Percentiles rank a stretch among this genome's conserved stretches.
phyloP scores from a whole-genome alignment of 768 basidiomycete species.

The Candolleomyces eurysporus region DNA sequence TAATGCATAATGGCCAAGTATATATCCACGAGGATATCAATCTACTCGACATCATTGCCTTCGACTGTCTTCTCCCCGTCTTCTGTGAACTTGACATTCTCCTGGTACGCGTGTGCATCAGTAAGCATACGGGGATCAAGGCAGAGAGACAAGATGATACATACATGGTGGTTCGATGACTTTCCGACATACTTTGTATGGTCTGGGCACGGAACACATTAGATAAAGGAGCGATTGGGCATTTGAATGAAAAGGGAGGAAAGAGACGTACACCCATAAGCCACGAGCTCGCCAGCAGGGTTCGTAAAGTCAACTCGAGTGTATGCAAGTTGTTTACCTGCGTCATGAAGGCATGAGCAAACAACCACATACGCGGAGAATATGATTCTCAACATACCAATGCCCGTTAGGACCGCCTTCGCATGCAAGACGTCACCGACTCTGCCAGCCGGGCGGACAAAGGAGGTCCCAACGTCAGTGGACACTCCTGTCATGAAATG shows the following conservation, averaged over 20 bases:
- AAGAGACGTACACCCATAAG: conserved; percentile 69
- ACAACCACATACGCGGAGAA: neutral
- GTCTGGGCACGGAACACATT: conserved; percentile 37
- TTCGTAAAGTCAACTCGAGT: conserved; percentile 77
- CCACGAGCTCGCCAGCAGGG: conserved; percentile 64
- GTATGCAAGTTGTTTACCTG: conserved; percentile 79
- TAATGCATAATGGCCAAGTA: too few species aligned
- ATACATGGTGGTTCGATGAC: conserved; percentile 47
- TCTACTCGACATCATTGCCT: conserved; percentile 50
- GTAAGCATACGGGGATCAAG: neutral
- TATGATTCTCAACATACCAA: conserved; percentile 66
- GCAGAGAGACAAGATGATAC: neutral
- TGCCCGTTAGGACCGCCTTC: conserved; percentile 63
- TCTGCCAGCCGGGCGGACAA: conserved; percentile 74
- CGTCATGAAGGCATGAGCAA: conserved; percentile 1
- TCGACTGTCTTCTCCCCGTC: conserved; percentile 74
- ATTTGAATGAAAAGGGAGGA: neutral
- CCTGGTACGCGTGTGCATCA: conserved; percentile 33
- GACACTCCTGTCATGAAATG: conserved; percentile 89
- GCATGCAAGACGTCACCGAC: conserved; percentile 65
- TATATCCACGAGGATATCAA: too few species aligned
- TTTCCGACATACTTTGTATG: conserved; percentile 87
- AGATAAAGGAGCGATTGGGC: neutral
- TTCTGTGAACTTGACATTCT: conserved; percentile 74
- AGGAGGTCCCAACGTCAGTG: conserved; percentile 77